Evolutionary conservation across 257 asterid species (phyloP), one percentile per base, ranked within the genome.

Genomic region (Petunia secreta): DNA sequence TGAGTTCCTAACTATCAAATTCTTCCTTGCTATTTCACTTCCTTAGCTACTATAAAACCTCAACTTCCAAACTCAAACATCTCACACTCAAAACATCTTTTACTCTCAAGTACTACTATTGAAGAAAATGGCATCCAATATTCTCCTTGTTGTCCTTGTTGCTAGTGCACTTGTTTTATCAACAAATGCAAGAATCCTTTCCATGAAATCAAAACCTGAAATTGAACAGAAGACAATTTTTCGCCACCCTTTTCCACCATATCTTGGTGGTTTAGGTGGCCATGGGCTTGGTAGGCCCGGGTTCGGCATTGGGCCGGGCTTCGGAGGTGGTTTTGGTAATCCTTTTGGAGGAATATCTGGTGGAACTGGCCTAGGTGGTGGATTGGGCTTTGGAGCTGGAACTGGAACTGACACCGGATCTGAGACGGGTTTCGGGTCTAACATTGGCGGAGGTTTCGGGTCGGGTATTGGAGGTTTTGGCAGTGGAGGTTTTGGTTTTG

Each of bases 241-340:
- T 64, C 87, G 71, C n/a, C 89, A 36, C 38, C 82, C 78, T 52
- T 63, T 84, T 4, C 84, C 82, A 7, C 86, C 86, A 62, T 82
- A 50, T 4, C 85, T 73, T 14, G 50, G 84, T 1, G 10, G 0
- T 3, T 3, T 52, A 52, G 57, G 77, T 9, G 44, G 62, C 3
- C 77, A 34, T 13, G 44, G 81, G 44, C 2, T 59, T 43, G 71
- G 57, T 14, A 63, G 80, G 34, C 80, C 66, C 15, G 78, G 80
- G 0, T 25, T n/a, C n/a, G 81, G 59, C 65, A 80, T 66, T 2
- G 83, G 71, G 0, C 75, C 69, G 34, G 77, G 36, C 52, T 50
- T 63, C 37, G 74, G 77, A 11, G 7, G 85, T 77, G 14, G 8
- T 46, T 3, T 52, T 52, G 57, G 15, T 52, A 52, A 52, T 52